Evolutionary conservation across 352 stramenopile genomes (phyloP).

Genomic region (Globisporangium spinosum): DNA sequence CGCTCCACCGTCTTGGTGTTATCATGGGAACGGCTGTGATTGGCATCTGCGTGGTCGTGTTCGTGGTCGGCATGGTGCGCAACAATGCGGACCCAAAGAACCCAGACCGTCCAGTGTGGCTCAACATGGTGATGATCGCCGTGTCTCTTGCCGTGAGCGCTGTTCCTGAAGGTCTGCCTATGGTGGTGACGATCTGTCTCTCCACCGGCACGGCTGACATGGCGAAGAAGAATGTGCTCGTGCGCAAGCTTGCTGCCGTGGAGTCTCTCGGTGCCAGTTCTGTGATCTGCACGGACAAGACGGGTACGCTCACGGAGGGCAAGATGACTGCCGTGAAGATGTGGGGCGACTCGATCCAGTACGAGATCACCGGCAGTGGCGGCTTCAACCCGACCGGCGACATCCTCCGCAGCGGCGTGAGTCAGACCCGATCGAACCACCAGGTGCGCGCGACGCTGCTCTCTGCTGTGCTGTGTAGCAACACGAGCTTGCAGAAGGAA

Average conservation of each 20-base stretch:
- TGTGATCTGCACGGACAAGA: slow-evolving; percentile 93
- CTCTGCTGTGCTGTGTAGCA: slow-evolving; percentile 61
- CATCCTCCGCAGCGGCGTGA: slow-evolving; percentile 42
- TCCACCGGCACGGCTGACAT: slow-evolving; percentile 69
- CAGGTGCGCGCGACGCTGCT: slow-evolving; percentile 48
- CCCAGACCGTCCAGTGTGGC: slow-evolving; percentile 78
- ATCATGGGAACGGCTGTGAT: slow-evolving; percentile 86
- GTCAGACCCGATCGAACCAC: slow-evolving; percentile 36
- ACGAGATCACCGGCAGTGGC: slow-evolving; percentile 42
- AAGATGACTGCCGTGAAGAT: slow-evolving; percentile 82
- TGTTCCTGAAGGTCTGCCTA: slow-evolving; percentile 68
- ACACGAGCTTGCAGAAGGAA: slow-evolving; percentile 62
- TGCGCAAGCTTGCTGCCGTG: slow-evolving; percentile 79
- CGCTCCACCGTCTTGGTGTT: slow-evolving; percentile 93
- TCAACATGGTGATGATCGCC: slow-evolving; percentile 94
- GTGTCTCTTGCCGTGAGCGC: slow-evolving; percentile 84
- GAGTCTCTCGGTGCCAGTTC: slow-evolving; percentile 87
- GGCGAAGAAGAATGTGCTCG: slow-evolving; percentile 80
- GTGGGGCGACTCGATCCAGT: slow-evolving; percentile 54
- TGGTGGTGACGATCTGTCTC: slow-evolving; percentile 76
- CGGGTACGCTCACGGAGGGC: slow-evolving; percentile 88
- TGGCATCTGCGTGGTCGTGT: slow-evolving; percentile 90
- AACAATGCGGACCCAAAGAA: slow-evolving; percentile 61
- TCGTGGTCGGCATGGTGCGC: slow-evolving; percentile 86
- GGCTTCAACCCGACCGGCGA: slow-evolving; percentile 52